Conservation (phyloP, 1,139 yeast species). For the Scheffersomyces insectosa region DNA sequence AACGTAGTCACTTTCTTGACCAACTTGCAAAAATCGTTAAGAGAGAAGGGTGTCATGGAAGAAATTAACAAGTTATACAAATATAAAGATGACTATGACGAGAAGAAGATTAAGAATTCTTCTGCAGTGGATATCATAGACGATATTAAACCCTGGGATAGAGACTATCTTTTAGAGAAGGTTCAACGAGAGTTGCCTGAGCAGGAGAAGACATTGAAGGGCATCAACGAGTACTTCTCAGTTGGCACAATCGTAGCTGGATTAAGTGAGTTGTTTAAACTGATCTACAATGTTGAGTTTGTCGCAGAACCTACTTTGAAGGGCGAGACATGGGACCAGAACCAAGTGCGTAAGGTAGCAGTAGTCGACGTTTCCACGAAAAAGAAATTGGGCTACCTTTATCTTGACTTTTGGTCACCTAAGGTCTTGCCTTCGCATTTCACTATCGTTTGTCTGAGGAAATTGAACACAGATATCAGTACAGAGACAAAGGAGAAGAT, state of each 20-base stretch:
- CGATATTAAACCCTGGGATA: constrained; percentile 83
- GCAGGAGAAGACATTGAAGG: constrained; percentile 2
- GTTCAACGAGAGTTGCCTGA: constrained; percentile 12
- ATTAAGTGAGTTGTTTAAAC: constrained; percentile 65
- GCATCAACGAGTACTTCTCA: constrained; percentile 60
- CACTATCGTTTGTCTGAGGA: constrained; percentile 91
- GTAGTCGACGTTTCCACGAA: constrained; percentile 45
- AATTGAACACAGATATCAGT: constrained; percentile 31
- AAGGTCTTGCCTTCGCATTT: constrained; percentile 83
- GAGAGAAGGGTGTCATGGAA: constrained; percentile 54
- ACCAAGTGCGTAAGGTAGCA: constrained; percentile 80
- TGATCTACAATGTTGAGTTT: constrained; percentile 74
- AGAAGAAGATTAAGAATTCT: constrained; percentile 9
- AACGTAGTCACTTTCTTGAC: constrained; percentile 71
- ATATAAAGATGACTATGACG: constrained; percentile 29
- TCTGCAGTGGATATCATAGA: constrained; percentile 44
- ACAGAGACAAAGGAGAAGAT: constrained; percentile 27
- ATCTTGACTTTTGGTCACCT: constrained; percentile 48
- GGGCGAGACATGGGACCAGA: constrained; percentile 85
- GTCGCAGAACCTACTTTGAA: constrained; percentile 60
- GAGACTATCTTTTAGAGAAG: constrained; percentile 59
- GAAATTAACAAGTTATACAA: constrained; percentile 54
- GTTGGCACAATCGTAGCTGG: constrained; percentile 89
- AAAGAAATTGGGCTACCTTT: constrained; percentile 38
- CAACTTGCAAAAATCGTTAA: constrained; percentile 49